Base-by-base conservation (phyloP, 371 early-diverging fungal species). In the Apophysomyces sp. region DNA sequence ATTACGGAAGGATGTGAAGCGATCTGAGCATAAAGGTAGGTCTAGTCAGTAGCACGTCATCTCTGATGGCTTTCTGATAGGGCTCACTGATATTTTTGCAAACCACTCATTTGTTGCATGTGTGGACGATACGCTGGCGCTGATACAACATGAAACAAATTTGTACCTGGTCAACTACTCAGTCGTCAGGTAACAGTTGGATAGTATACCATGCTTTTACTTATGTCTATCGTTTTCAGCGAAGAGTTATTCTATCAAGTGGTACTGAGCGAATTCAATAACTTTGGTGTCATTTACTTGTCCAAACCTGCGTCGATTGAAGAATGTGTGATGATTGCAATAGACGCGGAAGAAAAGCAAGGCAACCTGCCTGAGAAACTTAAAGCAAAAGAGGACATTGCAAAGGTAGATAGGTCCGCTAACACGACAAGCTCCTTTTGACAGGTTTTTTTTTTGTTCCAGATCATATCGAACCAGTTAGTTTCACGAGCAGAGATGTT, bases 51-150 rank as follows among this genome's bases (percentile, higher is more conserved):
- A 24, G 7, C 8, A 21, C 6, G 2, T 28, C 15, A n/a, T 32
- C n/a, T 24, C 15, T 29, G 44, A 28, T 15, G 7, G 29, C 0
- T 7, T 24, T 60, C n/a, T 16, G n/a, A 27, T 71, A 79, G 93
- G 84, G 3, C 61, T 94, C 52, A 90, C 92, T 0, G 78, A 80
- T 2, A 69, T 96, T 3, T 83, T 97, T 57, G 67, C 78, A 15
- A 82, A 90, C 52, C 94, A 94, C 69, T 86, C 87, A 0, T 92
- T 93, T 76, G 95, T 97, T n/a, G 97, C 97, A n/a, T 83, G 86
- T 65, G 87, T 94, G 15, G 92, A 95, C 65, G 87, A 91, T 63
- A 59, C 63, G 0, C 51, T 80, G 8, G 94, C 92, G 1, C 70
- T 95, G 27, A 80, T 96, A 31, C 98, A 97, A 66, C 80, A 91